Base-by-base conservation (phyloP, 345 rosid species). In the Ceriops tagal region DNA sequence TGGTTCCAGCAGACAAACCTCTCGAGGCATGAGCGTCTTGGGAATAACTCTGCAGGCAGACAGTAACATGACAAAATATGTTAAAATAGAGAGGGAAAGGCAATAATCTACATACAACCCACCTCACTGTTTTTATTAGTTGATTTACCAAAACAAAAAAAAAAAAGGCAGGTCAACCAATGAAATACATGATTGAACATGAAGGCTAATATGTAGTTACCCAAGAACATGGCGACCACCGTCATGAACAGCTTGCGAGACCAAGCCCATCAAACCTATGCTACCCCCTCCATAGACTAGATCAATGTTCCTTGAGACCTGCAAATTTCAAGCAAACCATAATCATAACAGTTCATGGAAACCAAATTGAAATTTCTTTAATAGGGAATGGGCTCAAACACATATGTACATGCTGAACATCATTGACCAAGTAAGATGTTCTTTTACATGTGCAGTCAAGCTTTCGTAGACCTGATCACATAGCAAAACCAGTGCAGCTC, bases 1-100 rank as follows among this genome's bases (percentile, higher is more conserved):
- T 64, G 71, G 87, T 49, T 47, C 61, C 64, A 73, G 72, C 81
- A 82, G 83, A 84, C 96, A 86, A 85, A 96, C 99, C 99, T 96
- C 98, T 89, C 95, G 93, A 84, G 97, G 99, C 99, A 92, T 92
- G 91, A 96, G 97, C 84, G 98, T 96, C 95, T 90, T 92, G 88
- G 99, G 99, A 86, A 96, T 96, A 75, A 96, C 90, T 81, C 99
- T 96, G 96, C 83, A 75, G 53, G 68, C 78, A 81, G 87, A 84
- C 91, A 89, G 77, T 72, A 89, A 88, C 80, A 81, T 81, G 92
- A 88, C 92, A 85, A 82, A 82, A 58, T 70, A 61, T 78, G 75
- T 70, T 60, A 19, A 57, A 76, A 78, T 71, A 71, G 63, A 78
- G 68, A 70, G 53, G 60, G 52, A 78, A 76, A 73, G 57, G 55